These are phyloP conservation scores for Diaporthe ampelina DNA, from an alignment of 2,329 filamentous ascomycete species.

Conservation along the genomic window DNA sequence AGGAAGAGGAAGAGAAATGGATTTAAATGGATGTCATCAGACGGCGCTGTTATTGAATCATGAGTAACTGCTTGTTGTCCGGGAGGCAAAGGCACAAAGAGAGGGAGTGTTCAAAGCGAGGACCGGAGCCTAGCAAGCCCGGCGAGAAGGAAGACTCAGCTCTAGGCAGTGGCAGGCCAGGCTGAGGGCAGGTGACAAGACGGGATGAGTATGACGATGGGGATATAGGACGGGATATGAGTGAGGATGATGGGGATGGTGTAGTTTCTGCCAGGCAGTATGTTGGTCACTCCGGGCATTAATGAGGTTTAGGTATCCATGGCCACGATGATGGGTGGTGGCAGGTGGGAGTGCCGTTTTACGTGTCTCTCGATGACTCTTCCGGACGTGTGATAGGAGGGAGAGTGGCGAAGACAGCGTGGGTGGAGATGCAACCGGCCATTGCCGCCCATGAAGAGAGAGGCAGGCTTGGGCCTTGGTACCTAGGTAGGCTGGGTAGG, in stretches of 20 bases:
- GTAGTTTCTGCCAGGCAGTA: conserved; percentile 33
- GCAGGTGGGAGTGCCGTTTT: conserved; percentile 35
- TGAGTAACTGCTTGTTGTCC: conserved; percentile 41
- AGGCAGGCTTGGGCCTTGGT: conserved; percentile 30
- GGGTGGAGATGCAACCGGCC: conserved; percentile 36
- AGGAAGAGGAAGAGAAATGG: not conserved
- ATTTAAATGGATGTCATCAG: conserved; percentile 35
- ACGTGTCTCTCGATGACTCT: conserved; percentile 47
- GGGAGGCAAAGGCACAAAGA: conserved; percentile 26
- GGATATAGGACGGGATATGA: not conserved
- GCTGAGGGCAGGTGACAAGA: conserved; percentile 26
- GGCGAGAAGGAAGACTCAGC: conserved; percentile 32
- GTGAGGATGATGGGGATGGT: conserved; percentile 33
- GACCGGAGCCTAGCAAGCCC: conserved; percentile 38
- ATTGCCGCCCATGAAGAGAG: conserved; percentile 40
- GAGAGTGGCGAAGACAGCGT: conserved; percentile 41
- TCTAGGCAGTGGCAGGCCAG: conserved; percentile 40
- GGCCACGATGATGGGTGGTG: conserved; percentile 35
- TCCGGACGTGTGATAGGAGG: conserved; percentile 40
- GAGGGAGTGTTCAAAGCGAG: conserved; percentile 30
- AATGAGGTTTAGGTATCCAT: conserved; percentile 41
- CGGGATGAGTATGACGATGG: conserved; percentile 27
- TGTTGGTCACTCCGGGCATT: conserved; percentile 39
- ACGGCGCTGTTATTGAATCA: conserved; percentile 37
- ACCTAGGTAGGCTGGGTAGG: conserved; percentile 32